Evolutionary conservation across 495 filamentous ascomycete genomes (phyloP), one percentile per base, ranked within the genome.

Genomic region (Aspergillus campestris): DNA sequence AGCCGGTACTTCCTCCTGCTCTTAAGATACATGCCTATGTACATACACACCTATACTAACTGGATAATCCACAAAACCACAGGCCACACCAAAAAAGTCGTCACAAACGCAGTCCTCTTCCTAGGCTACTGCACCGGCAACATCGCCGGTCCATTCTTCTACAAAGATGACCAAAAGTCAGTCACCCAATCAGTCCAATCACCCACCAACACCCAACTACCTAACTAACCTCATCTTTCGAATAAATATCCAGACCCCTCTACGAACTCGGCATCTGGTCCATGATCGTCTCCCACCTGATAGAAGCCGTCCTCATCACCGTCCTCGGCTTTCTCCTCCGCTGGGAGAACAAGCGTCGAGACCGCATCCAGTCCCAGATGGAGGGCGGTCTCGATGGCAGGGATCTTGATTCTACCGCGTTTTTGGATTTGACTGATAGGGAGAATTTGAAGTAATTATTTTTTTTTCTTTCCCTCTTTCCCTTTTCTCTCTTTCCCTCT

Each of bases 81-180:
- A 66, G 73, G 78, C 0, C 77, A 83, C 39, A 82, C 79, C 9
- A 83, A 83, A 55, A 80, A 82, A 48, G 76, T 80, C 9, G 70
- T 77, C 43, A 74, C 77, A 7, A 81, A 81, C 41, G 79, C 75
- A 2, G 67, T 79, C 7, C 64, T 77, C 5, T 81, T 80, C 60
- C 55, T 74, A 0, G 71, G 69, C 0, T 73, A 74, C 49, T 76
- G 71, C 45, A 69, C 69, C 3, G 73, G 71, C 5, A 76, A 77
- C 34, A 73, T 80, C 29, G 67, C 72, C 0, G 78, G 79, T 0
- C 80, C 80, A 0, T 81, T 82, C 58, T 82, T 82, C 62, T 82
- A 80, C 53, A 77, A 77, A 50, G 68, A 67, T 1, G 60, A 58
- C 13, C 77, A 83, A 55, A 61, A 60, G 65, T 72, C 50, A 10